Evolutionary conservation across 495 filamentous ascomycete genomes (phyloP).

Genomic region (Haplographium delicatum): DNA sequence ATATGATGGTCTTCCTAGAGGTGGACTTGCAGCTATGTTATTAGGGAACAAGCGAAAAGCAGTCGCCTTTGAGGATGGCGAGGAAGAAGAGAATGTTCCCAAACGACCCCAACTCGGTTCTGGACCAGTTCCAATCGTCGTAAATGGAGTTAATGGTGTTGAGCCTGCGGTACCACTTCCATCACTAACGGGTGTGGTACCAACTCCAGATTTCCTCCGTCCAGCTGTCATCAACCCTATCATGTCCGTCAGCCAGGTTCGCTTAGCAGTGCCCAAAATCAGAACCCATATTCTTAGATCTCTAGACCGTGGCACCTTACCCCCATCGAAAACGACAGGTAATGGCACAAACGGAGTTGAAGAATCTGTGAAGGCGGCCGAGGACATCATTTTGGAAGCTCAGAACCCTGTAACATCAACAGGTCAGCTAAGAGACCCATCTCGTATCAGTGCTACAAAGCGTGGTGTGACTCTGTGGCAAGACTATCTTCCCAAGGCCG

Average conservation of each 20-base stretch:
- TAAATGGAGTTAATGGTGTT: constrained; percentile 71
- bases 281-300: constrained; percentile 68
- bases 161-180: constrained; percentile 57
- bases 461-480: constrained; percentile 88
- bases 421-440: constrained; percentile 59
- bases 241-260: constrained; percentile 75
- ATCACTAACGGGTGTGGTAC: constrained; percentile 51
- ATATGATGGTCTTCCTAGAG: constrained; percentile 87
- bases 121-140: constrained; percentile 67
- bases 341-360: constrained; percentile 40
- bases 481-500: constrained; percentile 79
- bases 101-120: constrained; percentile 55
- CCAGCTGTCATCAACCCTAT: constrained; percentile 81
- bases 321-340: constrained; percentile 35
- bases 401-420: constrained; percentile 48
- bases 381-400: constrained; percentile 67
- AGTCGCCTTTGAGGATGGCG: constrained; percentile 58
- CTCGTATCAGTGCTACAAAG: constrained; percentile 72
- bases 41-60: constrained; percentile 91
- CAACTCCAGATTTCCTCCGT: constrained; percentile 80
- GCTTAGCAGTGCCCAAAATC: constrained; percentile 84
- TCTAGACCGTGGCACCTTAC: constrained; percentile 35
- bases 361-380: constrained; percentile 55
- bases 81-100: constrained; percentile 52
- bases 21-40: constrained; percentile 77